These are phyloP conservation scores for Candida khao-thaluensis DNA, from an alignment of 805 yeast species.

Conservation along the genomic window DNA sequence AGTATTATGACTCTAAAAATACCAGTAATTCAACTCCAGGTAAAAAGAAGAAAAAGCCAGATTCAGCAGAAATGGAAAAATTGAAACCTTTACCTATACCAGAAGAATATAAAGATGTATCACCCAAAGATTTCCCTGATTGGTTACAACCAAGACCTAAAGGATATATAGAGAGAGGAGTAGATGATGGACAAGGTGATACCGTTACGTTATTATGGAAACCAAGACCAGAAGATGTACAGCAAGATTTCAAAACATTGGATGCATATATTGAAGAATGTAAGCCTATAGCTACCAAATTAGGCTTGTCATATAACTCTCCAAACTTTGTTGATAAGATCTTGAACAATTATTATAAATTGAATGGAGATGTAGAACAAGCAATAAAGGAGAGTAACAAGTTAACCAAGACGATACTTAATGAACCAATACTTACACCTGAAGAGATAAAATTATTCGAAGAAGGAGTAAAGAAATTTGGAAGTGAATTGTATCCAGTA, in stretches of 20 bases:
- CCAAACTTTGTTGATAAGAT: slow-evolving; percentile 84
- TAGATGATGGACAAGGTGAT: slow-evolving; percentile 50
- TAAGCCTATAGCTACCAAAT: slow-evolving; percentile 51
- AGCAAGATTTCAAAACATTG: slow-evolving; percentile 32
- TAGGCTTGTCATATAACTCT: slow-evolving; percentile 58
- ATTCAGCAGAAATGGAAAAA: slow-evolving; percentile 17
- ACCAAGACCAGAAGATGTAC: slow-evolving; percentile 32
- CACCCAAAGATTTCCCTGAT: slow-evolving; percentile 53
- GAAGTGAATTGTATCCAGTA: slow-evolving; percentile 78
- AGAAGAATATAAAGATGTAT: slow-evolving; percentile 38
- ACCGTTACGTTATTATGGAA: slow-evolving; percentile 70
- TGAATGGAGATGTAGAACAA: slow-evolving; percentile 47
- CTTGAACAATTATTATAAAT: slow-evolving; percentile 51
- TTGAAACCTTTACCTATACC: slow-evolving; percentile 44
- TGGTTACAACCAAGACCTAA: slow-evolving; percentile 80
- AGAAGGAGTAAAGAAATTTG: slow-evolving; percentile 66
- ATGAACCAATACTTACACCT: slow-evolving; percentile 72
- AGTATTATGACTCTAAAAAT: slow-evolving; percentile 52
- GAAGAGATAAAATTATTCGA: slow-evolving; percentile 72
- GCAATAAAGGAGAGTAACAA: slow-evolving; percentile 48
- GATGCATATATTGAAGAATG: slow-evolving; percentile 58
- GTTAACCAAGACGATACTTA: slow-evolving; percentile 56
- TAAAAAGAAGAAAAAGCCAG: slow-evolving; percentile 18
- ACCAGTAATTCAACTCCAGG: slow-evolving; percentile 17
- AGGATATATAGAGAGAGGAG: slow-evolving; percentile 85